Base-by-base conservation (phyloP, 495 filamentous ascomycete species). In the Neurospora sp. region DNA sequence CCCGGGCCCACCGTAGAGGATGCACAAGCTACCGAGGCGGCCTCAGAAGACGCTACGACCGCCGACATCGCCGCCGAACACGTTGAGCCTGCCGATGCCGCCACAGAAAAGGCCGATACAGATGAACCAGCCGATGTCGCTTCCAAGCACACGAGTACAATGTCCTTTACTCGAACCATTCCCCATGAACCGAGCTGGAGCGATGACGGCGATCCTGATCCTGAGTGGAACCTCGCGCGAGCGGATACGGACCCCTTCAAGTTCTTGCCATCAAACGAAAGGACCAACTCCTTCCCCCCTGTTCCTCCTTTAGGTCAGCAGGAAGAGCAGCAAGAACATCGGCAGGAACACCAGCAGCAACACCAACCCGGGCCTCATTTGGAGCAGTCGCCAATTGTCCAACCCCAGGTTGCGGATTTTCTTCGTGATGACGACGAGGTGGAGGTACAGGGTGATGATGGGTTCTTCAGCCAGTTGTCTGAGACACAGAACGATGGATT, bases 221-320 rank as follows among this genome's bases (percentile, higher is more conserved):
- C 79, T 39, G 86, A 88, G 74, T 87, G 86, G 80, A 85, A 80
- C 72, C 71, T 85, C 0, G 80, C 86, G 12, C 80, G 83, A 61
- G 81, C 82, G 31, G 83, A 84, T 46, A 83, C 85, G 6, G 84
- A 89, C 72, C 85, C 86, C 16, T 89, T 89, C 78, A 85, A 85
- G 71, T 84, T 85, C 61, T 85, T 90, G 81, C 79, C 84, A 12
- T 78, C 83, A 14, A 83, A 76, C 70, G 85, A 87, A 39, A 83
- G 88, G 69, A 86, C 89, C 59, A 90, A 91, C 77, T 91, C 89
- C 0, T 91, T 91, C 73, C 90, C 90, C 11, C 80, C 78, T 16
- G 85, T 90, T 2, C 84, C 85, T 38, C 83, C 84, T 16, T 27
- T 27, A 27, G 22, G 22, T 27, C 73, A 78, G 6, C 84, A 87